Evolutionary conservation across 208 protist species (phyloP), one percentile per base, ranked within the genome.

Genomic region (Acanthamoeba sp.): DNA sequence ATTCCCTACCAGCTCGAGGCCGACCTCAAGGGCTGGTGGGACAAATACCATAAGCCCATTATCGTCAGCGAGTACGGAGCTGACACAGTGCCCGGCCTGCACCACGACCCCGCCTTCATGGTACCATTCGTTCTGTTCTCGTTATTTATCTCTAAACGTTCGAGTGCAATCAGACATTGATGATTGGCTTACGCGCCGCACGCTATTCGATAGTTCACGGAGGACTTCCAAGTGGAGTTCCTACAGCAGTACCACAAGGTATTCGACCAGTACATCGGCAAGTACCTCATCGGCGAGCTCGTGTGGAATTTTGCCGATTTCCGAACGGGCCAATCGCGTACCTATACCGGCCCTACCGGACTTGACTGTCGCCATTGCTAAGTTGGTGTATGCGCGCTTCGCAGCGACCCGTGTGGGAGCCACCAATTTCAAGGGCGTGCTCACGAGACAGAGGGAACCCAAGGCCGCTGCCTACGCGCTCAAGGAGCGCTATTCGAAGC

Each of bases 271-370:
- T 82, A 52, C 71, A 82, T 82, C 71, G 71, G 71, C 71, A 82
- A 82, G 71, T 82, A n/a, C 71, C 71, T 82, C 36, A 82, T 82
- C 38, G 71, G 71, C 20, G 71, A 82, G 71, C 71, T 82, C 38
- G 71, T 82, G 34, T 82, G 71, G 71, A 82, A 82, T 38, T 82
- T 82, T 52, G 71, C 71, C 4, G 71, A 82, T 36, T 82, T 82
- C 71, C 45, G 71, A 27, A 82, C 71, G 16, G 71, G 71, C 34
- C 71, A 82, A 48, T 52, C 71, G 38, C 16, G 71, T 82, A 48
- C 66, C 16, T 76, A 4, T 14, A 5, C 16, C 66, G n/a, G n/a
- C n/a, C n/a, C n/a, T n/a, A n/a, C n/a, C n/a, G n/a, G n/a, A n/a
- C n/a, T n/a, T n/a, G n/a, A n/a, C n/a, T n/a, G n/a, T n/a, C n/a